These are phyloP conservation scores for Botryotinia globosa DNA, from an alignment of 2,329 filamentous ascomycete species.

Conservation along the genomic window DNA sequence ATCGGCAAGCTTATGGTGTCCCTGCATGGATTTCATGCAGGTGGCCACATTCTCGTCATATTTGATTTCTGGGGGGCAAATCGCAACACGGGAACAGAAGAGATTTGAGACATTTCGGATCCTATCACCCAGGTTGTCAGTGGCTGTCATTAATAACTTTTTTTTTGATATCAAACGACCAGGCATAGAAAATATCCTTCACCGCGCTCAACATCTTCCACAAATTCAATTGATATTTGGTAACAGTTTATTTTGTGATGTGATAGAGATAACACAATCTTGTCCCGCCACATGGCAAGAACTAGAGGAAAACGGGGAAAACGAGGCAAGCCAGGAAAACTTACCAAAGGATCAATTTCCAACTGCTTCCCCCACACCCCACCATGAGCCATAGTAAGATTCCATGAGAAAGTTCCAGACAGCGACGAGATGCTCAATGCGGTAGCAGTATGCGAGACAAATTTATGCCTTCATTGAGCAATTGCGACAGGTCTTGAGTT, in stretches of 20 bases:
- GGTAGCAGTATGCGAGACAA: background rate
- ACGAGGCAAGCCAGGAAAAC: background rate
- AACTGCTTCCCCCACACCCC: background rate
- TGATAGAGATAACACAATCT: background rate
- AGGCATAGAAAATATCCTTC: background rate
- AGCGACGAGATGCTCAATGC: background rate
- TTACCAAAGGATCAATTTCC: background rate
- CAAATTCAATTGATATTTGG: background rate
- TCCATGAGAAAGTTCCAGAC: background rate
- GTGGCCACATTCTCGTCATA: conserved; percentile 9
- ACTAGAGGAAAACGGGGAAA: background rate
- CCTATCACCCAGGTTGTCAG: conserved; percentile 14
- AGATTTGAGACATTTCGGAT: conserved; percentile 16
- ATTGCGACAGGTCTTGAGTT: conserved; percentile 60
- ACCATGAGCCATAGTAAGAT: conserved; percentile 1
- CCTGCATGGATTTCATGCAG: conserved; percentile 20
- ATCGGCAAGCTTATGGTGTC: conserved; percentile 13
- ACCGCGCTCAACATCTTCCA: background rate
- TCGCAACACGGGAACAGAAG: background rate
- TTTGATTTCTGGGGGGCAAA: background rate
- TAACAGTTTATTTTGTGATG: background rate
- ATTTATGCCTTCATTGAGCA: conserved; percentile 43
- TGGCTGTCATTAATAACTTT: conserved; percentile 16
- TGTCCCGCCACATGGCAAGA: background rate
- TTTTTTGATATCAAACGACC: conserved; percentile 5